Evolutionary conservation across 495 filamentous ascomycete genomes (phyloP).

Genomic region (Clavariopsis aquatica): DNA sequence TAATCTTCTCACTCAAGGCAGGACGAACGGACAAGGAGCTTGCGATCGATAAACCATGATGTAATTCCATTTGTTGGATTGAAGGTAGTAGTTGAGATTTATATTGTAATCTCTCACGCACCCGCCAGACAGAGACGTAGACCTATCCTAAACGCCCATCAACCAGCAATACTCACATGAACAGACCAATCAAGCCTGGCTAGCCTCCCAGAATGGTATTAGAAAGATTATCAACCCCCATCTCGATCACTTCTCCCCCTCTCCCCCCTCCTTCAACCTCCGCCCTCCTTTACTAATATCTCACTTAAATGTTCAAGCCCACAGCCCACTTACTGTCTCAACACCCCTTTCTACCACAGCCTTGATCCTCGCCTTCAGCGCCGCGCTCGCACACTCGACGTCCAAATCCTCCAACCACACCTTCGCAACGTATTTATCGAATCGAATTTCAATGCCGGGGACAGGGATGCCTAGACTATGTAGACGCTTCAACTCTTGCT

Average conservation of each 20-base stretch:
- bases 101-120: background rate
- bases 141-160: background rate
- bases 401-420: conserved; percentile 91
- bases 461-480: conserved; percentile 81
- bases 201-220: too few species aligned
- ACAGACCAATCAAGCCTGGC: background rate
- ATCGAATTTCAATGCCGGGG: conserved; percentile 80
- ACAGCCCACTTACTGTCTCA: conserved; percentile 83
- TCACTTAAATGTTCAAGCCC: conserved; percentile 43
- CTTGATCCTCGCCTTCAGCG: conserved; percentile 75
- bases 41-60: too few species aligned
- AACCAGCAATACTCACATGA: background rate
- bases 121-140: background rate
- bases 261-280: background rate
- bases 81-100: background rate
- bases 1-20: too few species aligned
- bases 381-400: conserved; percentile 76
- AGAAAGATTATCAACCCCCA: background rate
- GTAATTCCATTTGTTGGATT: background rate
- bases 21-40: too few species aligned
- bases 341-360: conserved; percentile 88
- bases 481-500: conserved; percentile 64
- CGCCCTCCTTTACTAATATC: background rate
- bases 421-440: conserved; percentile 83
- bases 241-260: background rate